Conservation (phyloP, 192 early-diverging fungal species). For the Backusella morwellensis region DNA sequence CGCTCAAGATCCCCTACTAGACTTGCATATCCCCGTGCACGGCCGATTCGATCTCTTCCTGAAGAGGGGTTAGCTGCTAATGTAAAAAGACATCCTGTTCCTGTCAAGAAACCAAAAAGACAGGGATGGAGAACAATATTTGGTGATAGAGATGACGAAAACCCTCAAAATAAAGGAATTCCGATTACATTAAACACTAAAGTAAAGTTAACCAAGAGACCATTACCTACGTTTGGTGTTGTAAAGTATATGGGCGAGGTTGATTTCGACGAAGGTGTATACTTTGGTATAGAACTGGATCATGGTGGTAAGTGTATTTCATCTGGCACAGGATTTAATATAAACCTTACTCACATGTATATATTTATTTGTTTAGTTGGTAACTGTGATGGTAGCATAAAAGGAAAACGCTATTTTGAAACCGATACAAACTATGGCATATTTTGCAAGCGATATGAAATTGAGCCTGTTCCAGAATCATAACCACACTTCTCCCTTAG, state of each 20-base stretch:
- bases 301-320: constrained; percentile 25
- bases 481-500: not conserved
- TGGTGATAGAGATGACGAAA: constrained; percentile 19
- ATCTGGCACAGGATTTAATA: not conserved
- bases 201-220: constrained; percentile 25
- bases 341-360: not conserved
- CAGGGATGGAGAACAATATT: constrained; percentile 21
- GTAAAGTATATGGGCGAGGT: constrained; percentile 28
- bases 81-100: not conserved
- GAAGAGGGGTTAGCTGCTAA: constrained; percentile 7
- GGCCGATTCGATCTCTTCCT: constrained; percentile 14
- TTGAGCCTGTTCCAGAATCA: constrained; percentile 1
- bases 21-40: constrained; percentile 22
- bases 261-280: constrained; percentile 8
- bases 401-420: constrained; percentile 31
- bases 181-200: constrained; percentile 15
- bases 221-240: constrained; percentile 25
- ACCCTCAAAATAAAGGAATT: not conserved
- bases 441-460: constrained; percentile 25
- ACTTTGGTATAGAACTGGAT: constrained; percentile 35
- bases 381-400: constrained; percentile 25
- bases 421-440: constrained; percentile 34
- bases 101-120: constrained; percentile 1
- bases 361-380: constrained; percentile 20
- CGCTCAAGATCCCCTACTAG: constrained; percentile 20